A percentile compares a stretch with the other conserved stretches of the same genome.
Evolutionary conservation across 2,329 filamentous ascomycete species (phyloP).

Genomic region (Pyrenochaeta sp.): DNA sequence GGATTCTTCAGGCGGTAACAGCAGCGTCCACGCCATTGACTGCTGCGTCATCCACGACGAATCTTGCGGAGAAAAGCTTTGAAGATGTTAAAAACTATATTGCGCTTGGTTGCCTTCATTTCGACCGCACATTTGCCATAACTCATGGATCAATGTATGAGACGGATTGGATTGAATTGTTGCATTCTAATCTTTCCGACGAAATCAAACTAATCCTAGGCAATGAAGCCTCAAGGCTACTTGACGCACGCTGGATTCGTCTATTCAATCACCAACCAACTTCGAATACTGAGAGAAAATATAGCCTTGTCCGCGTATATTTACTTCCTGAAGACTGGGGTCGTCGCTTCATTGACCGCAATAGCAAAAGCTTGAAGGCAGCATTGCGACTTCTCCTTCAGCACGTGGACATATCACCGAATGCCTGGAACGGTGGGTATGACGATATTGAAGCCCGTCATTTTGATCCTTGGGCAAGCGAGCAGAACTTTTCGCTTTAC

Average conservation of each 20-base stretch:
- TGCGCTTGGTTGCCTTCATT: conserved; percentile 45
- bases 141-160: not conserved
- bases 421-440: conserved; percentile 64
- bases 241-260: conserved; percentile 48
- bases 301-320: conserved; percentile 62
- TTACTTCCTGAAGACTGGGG: conserved; percentile 72
- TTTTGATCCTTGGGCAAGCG: conserved; percentile 53
- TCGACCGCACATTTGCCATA: conserved; percentile 11
- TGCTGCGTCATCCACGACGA: conserved; percentile 10
- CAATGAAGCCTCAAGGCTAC: conserved; percentile 31
- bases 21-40: conserved; percentile 19
- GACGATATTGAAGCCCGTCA: conserved; percentile 18
- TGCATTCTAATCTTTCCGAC: conserved; percentile 23
- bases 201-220: conserved; percentile 35
- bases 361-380: conserved; percentile 55
- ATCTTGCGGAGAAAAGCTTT: conserved; percentile 8
- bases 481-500: conserved; percentile 66
- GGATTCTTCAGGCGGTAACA: conserved; percentile 1
- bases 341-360: conserved; percentile 62
- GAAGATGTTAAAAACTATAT: conserved; percentile 42
- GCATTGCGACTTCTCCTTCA: conserved; percentile 60
- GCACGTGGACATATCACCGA: conserved; percentile 63
- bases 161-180: conserved; percentile 36
- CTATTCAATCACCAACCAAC: conserved; percentile 26
- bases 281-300: not conserved